Percentiles rank a stretch among this genome's conserved stretches.
Conservation (phyloP, 1,139 yeast species). For the Scheffersomyces titani region DNA sequence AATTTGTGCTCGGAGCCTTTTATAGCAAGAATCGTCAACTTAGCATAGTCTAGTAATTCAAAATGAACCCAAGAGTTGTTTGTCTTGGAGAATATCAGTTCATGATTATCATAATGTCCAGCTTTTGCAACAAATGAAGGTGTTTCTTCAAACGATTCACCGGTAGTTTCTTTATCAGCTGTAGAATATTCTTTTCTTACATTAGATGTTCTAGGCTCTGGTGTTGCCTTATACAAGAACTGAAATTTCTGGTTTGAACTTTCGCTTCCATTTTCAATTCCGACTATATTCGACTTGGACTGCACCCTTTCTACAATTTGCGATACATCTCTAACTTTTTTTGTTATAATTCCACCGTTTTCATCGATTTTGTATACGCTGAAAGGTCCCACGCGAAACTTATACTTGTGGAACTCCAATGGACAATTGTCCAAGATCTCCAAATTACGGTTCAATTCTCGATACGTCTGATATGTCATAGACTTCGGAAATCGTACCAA, state of each 20-base stretch:
- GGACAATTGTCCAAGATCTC: slow-evolving; percentile 24
- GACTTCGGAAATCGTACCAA: slow-evolving; percentile 34
- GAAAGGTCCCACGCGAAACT: slow-evolving; percentile 35
- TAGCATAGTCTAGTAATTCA: slow-evolving; percentile 38
- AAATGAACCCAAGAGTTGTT: slow-evolving; percentile 38
- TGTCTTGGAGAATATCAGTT: slow-evolving; percentile 21
- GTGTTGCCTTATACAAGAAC: not conserved
- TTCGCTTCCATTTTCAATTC: not conserved
- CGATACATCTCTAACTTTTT: not conserved
- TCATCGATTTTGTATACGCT: slow-evolving; percentile 14
- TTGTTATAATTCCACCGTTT: not conserved
- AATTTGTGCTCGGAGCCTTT: slow-evolving; percentile 41
- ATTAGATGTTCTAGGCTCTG: not conserved
- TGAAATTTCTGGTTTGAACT: not conserved
- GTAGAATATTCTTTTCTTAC: not conserved
- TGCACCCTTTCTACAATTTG: not conserved
- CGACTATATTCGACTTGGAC: not conserved
- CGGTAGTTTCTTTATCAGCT: not conserved
- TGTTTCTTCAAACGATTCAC: not conserved
- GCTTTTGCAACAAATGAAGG: not conserved
- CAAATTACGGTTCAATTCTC: slow-evolving; percentile 26
- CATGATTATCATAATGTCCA: slow-evolving; percentile 1
- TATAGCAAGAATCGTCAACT: slow-evolving; percentile 43
- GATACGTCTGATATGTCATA: slow-evolving; percentile 35
- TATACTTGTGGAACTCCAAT: not conserved